phyloP scores from a whole-genome alignment of 2,329 filamentous ascomycete genomes.

The Teratosphaeria zuluensis region DNA sequence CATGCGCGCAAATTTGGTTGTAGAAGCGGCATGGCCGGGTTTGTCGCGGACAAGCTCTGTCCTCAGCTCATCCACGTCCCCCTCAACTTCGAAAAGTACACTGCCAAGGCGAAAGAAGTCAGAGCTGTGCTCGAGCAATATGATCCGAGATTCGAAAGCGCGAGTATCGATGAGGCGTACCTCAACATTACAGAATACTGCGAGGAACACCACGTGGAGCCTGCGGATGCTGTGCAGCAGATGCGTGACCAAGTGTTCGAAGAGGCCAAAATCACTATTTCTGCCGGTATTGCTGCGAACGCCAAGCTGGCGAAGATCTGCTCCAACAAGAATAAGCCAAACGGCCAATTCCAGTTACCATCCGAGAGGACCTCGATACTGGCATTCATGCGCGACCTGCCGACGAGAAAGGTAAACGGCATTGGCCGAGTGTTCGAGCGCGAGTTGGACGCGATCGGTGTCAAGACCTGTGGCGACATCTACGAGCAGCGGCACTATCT shows the following conservation, averaged over 20 bases:
- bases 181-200: slow-evolving; percentile 88
- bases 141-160: slow-evolving; percentile 82
- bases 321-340: slow-evolving; percentile 92
- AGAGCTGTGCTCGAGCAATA: slow-evolving; percentile 75
- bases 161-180: slow-evolving; percentile 93
- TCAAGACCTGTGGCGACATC: slow-evolving; percentile 83
- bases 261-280: slow-evolving; percentile 75
- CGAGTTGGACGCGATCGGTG: slow-evolving; percentile 76
- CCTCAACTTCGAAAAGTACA: slow-evolving; percentile 85
- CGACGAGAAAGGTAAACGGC: slow-evolving; percentile 86
- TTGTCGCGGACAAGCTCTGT: slow-evolving; percentile 90
- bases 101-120: slow-evolving; percentile 78
- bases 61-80: slow-evolving; percentile 74
- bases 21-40: slow-evolving; percentile 89
- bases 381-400: slow-evolving; percentile 72
- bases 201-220: slow-evolving; percentile 52
- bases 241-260: slow-evolving; percentile 69
- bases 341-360: slow-evolving; percentile 74
- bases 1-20: slow-evolving; percentile 81
- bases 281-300: slow-evolving; percentile 89
- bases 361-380: slow-evolving; percentile 67
- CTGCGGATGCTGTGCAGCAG: slow-evolving; percentile 65
- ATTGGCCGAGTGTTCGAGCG: slow-evolving; percentile 90
- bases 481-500: slow-evolving; percentile 66
- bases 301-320: slow-evolving; percentile 90